A percentile compares a stretch with the other conserved stretches of the same genome.
phyloP scores from a whole-genome alignment of 495 filamentous ascomycete species.

The Penicillium cosmopolitanum region DNA sequence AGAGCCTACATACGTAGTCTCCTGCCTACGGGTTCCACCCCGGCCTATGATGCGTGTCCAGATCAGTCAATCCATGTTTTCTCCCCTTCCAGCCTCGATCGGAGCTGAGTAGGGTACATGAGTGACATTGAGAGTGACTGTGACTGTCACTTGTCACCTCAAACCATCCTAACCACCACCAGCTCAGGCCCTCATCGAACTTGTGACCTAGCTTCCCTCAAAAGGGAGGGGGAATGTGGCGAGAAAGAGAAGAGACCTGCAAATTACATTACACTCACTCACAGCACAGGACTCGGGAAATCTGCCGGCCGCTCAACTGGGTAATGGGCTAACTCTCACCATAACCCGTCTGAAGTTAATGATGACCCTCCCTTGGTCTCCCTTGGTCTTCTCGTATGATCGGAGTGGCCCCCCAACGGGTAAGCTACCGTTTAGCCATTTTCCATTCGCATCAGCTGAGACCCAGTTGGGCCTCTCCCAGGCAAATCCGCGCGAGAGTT shows the following conservation, averaged over 20 bases:
- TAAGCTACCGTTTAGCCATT: constrained; percentile 6
- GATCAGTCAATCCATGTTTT: not conserved
- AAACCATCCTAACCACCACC: too few species aligned
- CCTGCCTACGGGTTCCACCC: constrained; percentile 7
- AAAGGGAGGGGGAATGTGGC: constrained; percentile 18
- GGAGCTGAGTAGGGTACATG: too few species aligned
- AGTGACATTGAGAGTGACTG: too few species aligned
- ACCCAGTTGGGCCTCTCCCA: constrained; percentile 7
- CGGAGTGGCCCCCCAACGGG: not conserved
- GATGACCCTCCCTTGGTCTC: not conserved
- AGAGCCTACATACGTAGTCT: constrained; percentile 5
- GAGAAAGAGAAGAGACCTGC: not conserved
- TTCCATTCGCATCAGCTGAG: constrained; percentile 26
- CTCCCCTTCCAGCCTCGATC: too few species aligned
- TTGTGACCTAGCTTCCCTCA: not conserved
- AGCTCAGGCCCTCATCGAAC: not conserved
- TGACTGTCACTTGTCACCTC: too few species aligned
- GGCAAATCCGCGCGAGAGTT: constrained; percentile 20
- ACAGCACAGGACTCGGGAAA: constrained; percentile 20
- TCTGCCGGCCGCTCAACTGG: constrained; percentile 31
- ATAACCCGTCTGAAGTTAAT: constrained; percentile 10
- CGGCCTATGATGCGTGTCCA: constrained; percentile 8
- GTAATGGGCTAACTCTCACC: constrained; percentile 16
- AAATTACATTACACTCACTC: constrained; percentile 18
- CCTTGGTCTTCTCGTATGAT: constrained; percentile 6